A percentile compares a stretch with the other conserved stretches of the same genome.
Evolutionary conservation across 169 alveolate species (phyloP).

Genomic region (Perkinsus olseni): DNA sequence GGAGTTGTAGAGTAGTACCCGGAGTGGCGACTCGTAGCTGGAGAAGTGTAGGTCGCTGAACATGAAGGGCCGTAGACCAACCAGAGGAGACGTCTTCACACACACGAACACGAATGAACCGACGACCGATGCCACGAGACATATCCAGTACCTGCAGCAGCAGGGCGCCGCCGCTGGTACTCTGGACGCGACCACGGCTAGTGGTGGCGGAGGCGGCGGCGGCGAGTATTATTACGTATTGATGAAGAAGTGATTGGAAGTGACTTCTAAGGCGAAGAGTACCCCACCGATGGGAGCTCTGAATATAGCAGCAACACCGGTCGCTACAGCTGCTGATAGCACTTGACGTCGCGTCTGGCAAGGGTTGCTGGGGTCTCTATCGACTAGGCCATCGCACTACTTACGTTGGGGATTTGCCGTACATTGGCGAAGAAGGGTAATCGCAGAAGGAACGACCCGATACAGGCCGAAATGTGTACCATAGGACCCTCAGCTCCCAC

Average conservation of each 20-base stretch:
- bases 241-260: conserved; percentile 9
- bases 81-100: neutral
- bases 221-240: neutral
- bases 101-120: neutral
- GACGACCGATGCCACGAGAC: neutral
- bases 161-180: too few species aligned
- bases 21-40: neutral
- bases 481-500: conserved; percentile 62
- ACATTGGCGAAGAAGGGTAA: conserved; percentile 41
- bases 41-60: neutral
- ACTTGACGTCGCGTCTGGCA: conserved; percentile 17
- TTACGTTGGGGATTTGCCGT: conserved; percentile 29
- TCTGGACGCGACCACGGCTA: too few species aligned
- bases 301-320: conserved; percentile 50
- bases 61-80: neutral
- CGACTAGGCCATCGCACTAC: neutral
- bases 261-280: conserved; percentile 51
- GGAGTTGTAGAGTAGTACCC: neutral
- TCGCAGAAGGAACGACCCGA: conserved; percentile 43
- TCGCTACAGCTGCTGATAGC: conserved; percentile 49
- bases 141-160: neutral
- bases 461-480: conserved; percentile 50
- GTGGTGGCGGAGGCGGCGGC: too few species aligned
- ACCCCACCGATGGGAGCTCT: conserved; percentile 61
- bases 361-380: too few species aligned